Conservation (phyloP, 257 asterid species). For the Scutellaria baicalensis region DNA sequence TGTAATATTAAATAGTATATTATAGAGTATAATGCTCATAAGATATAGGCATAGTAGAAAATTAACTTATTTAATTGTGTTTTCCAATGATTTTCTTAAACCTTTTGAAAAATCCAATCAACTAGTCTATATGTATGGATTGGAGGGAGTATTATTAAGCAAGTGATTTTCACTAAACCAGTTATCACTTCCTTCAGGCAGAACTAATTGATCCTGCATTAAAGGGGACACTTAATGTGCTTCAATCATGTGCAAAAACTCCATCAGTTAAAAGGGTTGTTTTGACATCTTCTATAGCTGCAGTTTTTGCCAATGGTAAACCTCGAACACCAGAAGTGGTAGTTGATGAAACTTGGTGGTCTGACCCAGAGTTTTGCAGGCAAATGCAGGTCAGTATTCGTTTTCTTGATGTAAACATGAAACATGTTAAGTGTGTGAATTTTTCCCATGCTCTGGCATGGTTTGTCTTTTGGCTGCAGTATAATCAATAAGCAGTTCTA, state of each 20-base stretch:
- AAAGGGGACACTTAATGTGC: constrained; percentile 69
- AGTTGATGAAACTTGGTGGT: constrained; percentile 44
- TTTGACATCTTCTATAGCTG: constrained; percentile 55
- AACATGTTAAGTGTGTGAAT: not conserved
- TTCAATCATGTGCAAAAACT: constrained; percentile 49
- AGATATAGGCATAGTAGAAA: too few relatives aligned
- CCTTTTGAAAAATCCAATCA: too few relatives aligned
- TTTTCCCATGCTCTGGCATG: not conserved
- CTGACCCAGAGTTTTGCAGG: constrained; percentile 32
- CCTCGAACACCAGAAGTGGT: constrained; percentile 53
- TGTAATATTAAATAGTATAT: too few relatives aligned
- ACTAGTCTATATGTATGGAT: too few relatives aligned
- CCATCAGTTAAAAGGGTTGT: constrained; percentile 54
- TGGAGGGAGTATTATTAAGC: too few relatives aligned
- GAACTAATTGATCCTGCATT: constrained; percentile 72
- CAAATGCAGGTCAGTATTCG: constrained; percentile 26
- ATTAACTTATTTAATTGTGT: too few relatives aligned
- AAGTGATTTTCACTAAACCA: not conserved
- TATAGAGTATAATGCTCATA: too few relatives aligned
- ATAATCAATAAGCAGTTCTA: not conserved
- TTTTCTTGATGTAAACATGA: not conserved
- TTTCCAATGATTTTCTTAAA: too few relatives aligned
- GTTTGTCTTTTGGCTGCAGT: not conserved
- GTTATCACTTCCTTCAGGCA: constrained; percentile 26
- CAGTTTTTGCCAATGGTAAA: constrained; percentile 36